Evolutionary conservation across 345 rosid genomes (phyloP).

Genomic region (Dipteronia sinensis): DNA sequence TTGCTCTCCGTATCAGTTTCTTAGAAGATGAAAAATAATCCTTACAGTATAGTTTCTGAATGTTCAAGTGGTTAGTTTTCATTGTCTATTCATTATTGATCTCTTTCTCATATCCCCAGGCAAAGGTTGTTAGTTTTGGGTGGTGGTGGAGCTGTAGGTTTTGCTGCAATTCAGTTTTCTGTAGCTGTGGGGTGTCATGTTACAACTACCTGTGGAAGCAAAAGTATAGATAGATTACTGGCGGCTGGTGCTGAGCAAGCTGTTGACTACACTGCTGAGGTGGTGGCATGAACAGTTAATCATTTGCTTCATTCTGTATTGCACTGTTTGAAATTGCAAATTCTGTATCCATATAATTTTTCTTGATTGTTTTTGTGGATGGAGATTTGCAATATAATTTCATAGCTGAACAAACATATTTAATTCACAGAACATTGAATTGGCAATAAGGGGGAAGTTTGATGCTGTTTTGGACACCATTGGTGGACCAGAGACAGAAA

Average conservation of each 20-base stretch:
- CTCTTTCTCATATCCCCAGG: conserved; percentile 43
- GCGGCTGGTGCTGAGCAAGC: conserved; percentile 92
- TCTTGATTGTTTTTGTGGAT: conserved; percentile 1
- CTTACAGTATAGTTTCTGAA: background rate
- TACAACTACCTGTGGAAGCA: conserved; percentile 78
- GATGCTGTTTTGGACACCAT: conserved; percentile 95
- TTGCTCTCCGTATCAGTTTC: background rate
- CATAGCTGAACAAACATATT: conserved; percentile 12
- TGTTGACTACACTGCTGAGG: conserved; percentile 85
- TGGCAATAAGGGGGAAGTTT: conserved; percentile 80
- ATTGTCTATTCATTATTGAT: conserved; percentile 1
- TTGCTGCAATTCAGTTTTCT: conserved; percentile 84
- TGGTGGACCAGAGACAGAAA: conserved; percentile 87
- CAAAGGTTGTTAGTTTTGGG: conserved; percentile 81
- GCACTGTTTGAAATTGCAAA: background rate
- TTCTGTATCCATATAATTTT: conserved; percentile 6
- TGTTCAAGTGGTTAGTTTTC: background rate
- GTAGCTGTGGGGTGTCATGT: conserved; percentile 80
- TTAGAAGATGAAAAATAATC: conserved; percentile 9
- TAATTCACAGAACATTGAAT: conserved; percentile 66
- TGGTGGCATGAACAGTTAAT: conserved; percentile 25
- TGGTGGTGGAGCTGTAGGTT: conserved; percentile 98
- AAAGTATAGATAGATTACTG: conserved; percentile 54
- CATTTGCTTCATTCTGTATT: conserved; percentile 2
- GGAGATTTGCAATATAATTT: background rate